Evolutionary conservation across 2,329 filamentous ascomycete genomes (phyloP).

Genomic region (Fonsecaea pedrosoi): DNA sequence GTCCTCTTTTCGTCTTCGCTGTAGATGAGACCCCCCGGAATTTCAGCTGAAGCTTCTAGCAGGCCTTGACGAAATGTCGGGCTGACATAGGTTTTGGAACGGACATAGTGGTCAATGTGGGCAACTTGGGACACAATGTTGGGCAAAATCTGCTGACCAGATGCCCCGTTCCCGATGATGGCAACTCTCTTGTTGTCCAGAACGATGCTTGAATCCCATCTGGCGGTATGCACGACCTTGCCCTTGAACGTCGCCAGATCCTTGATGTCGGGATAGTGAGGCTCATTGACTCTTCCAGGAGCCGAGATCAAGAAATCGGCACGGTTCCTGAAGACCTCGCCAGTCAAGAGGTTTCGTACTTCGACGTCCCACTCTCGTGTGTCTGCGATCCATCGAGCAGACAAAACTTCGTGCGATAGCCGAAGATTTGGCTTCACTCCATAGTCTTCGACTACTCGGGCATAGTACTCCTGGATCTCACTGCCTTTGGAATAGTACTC

Average conservation of each 20-base stretch:
- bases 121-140: slow-evolving; percentile 38
- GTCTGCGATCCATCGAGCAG: slow-evolving; percentile 48
- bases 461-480: slow-evolving; percentile 44
- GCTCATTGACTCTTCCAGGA: slow-evolving; percentile 38
- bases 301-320: slow-evolving; percentile 41
- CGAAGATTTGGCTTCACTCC: slow-evolving; percentile 52
- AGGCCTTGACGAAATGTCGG: slow-evolving; percentile 7
- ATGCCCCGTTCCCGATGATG: slow-evolving; percentile 38
- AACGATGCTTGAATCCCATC: slow-evolving; percentile 61
- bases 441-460: slow-evolving; percentile 49
- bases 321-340: slow-evolving; percentile 56
- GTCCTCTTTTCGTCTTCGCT: slow-evolving; percentile 11
- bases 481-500: background rate
- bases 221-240: slow-evolving; percentile 63
- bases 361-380: slow-evolving; percentile 52
- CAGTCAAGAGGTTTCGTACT: slow-evolving; percentile 47
- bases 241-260: slow-evolving; percentile 60
- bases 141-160: slow-evolving; percentile 43
- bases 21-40: slow-evolving; percentile 10
- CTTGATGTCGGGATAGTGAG: slow-evolving; percentile 45
- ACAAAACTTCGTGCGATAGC: slow-evolving; percentile 53
- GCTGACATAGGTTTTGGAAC: slow-evolving; percentile 6
- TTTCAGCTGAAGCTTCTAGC: background rate
- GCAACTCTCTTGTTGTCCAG: slow-evolving; percentile 50
- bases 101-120: slow-evolving; percentile 19